Base-by-base conservation (phyloP, 108 stramenopile species). In the Fragilaria crotonensis region DNA sequence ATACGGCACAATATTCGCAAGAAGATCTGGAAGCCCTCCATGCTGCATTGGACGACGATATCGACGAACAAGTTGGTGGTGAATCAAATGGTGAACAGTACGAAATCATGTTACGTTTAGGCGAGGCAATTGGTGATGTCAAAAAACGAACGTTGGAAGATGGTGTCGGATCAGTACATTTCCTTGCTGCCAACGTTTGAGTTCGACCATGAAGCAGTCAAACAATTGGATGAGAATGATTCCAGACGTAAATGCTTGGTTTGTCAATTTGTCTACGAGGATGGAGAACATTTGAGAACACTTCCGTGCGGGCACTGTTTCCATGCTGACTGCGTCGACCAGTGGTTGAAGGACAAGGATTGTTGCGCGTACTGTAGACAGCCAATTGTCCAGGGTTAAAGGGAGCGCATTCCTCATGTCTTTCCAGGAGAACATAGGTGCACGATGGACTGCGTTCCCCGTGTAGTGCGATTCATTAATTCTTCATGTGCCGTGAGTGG, bases 351-450 rank as follows among this genome's bases (percentile, higher is more conserved):
- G 18, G 73, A 73, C 1, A 89, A 87, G 30, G 90, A 95, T 70
- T 77, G 76, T 44, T 97, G 96, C 70, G 83, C 91, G n/a, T 87
- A 89, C 58, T 97, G 96, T 75, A 76, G 90, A 54, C 75, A 73
- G 33, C 66, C 73, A 0, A 83, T 90, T 59, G 63, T 77, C 19
- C 25, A 51, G 5, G 71, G 70, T 17, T 17, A 44, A 17, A 17
- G 14, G 41, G 11, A 17, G 41, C 41, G 41, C 17, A n/a, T n/a
- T n/a, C n/a, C n/a, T n/a, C n/a, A n/a, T n/a, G n/a, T n/a, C n/a
- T n/a, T n/a, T n/a, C n/a, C n/a, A n/a, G n/a, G n/a, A n/a, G n/a
- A n/a, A 44, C 41, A 44, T 17, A 44, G 41, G 41, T 11, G 17
- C 41, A 17, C 17, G 41, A 17, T 11, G 14, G 41, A 17, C 14